A percentile compares a stretch with the other conserved stretches of the same genome.
Evolutionary conservation across 2,329 filamentous ascomycete genomes (phyloP).

Genomic region (Thielaviopsis musarum): DNA sequence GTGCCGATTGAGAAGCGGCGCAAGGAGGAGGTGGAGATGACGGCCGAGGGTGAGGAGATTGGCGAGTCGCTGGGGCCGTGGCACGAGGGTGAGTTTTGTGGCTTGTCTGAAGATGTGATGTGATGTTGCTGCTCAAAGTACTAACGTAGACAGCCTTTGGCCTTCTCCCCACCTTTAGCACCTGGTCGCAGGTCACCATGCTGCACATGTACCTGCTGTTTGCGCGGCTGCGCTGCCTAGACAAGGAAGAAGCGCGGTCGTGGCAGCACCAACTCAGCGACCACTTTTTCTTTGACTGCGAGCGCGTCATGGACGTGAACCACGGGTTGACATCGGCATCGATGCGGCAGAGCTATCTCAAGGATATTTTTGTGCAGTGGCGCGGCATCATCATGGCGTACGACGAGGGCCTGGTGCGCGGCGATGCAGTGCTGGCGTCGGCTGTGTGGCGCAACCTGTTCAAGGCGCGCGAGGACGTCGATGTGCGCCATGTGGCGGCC

Average conservation of each 20-base stretch:
- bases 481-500: conserved; percentile 33
- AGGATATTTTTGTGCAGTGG: conserved; percentile 90
- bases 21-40: conserved; percentile 49
- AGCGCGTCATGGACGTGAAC: conserved; percentile 65
- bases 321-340: conserved; percentile 50
- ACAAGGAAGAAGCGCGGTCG: conserved; percentile 46
- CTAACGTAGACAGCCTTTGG: conserved; percentile 42
- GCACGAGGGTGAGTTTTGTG: conserved; percentile 56
- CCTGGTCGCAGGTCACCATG: conserved; percentile 92
- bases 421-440: conserved; percentile 59
- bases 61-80: conserved; percentile 61
- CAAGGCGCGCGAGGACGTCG: conserved; percentile 44
- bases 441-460: conserved; percentile 92
- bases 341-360: conserved; percentile 50
- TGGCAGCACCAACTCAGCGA: conserved; percentile 88
- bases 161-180: conserved; percentile 75
- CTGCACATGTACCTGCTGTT: conserved; percentile 89
- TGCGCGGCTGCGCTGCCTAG: conserved; percentile 65
- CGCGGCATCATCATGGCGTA: conserved; percentile 71
- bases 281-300: conserved; percentile 84
- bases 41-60: conserved; percentile 66
- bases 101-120: background rate
- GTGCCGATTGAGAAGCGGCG: conserved; percentile 53
- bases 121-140: too few relatives aligned
- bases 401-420: conserved; percentile 63